These are phyloP conservation scores for Carpinus viminea DNA, from an alignment of 306 rosid species.

Conservation along the genomic window DNA sequence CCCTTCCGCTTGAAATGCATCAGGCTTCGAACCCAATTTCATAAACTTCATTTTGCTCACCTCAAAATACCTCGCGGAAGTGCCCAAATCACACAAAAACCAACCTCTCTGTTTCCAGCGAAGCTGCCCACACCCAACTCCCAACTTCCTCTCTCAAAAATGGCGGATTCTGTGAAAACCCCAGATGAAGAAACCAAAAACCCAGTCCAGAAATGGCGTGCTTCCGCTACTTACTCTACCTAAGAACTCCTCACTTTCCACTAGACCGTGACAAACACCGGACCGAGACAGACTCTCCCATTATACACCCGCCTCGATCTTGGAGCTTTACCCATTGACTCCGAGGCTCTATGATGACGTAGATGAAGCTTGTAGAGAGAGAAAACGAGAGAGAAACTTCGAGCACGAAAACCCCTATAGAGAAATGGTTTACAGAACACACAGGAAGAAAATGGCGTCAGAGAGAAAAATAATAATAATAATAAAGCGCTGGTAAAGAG, in stretches of 20 bases:
- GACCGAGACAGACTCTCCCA: constrained; percentile 17
- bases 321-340: constrained; percentile 34
- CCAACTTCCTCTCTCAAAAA: constrained; percentile 21
- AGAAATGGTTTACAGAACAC: neutral
- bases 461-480: neutral
- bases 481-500: neutral
- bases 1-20: constrained; percentile 81
- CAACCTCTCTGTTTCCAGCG: constrained; percentile 19
- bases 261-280: constrained; percentile 30
- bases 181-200: constrained; percentile 13
- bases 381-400: too few relatives aligned
- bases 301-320: constrained; percentile 28
- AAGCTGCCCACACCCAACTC: constrained; percentile 14
- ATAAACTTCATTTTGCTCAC: constrained; percentile 80
- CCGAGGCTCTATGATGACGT: constrained; percentile 39
- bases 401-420: neutral
- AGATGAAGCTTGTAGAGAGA: constrained; percentile 36
- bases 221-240: constrained; percentile 20
- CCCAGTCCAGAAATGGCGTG: constrained; percentile 32
- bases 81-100: constrained; percentile 20
- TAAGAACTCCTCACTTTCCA: constrained; percentile 25
- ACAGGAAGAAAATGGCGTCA: constrained; percentile 26
- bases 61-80: constrained; percentile 4
- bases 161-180: constrained; percentile 4
- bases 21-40: constrained; percentile 97